Evolutionary conservation across 2,329 filamentous ascomycete species (phyloP).

Genomic region (Pestalotiopsis sp.): DNA sequence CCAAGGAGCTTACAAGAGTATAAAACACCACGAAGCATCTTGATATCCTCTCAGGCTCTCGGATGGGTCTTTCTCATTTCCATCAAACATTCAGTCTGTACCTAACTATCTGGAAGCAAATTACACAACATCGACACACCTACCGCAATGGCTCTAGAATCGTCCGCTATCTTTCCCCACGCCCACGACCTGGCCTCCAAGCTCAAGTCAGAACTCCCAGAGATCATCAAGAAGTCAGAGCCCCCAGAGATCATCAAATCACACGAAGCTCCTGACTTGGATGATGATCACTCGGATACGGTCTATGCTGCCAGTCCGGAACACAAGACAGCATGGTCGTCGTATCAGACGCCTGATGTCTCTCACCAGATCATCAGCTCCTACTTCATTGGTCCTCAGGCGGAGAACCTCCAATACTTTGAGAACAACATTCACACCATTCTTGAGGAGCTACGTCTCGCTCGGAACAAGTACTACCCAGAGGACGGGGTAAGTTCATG

Average conservation of each 20-base stretch:
- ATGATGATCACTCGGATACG: background rate
- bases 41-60: background rate
- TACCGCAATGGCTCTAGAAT: background rate
- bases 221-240: background rate
- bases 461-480: constrained; percentile 37
- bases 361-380: constrained; percentile 37
- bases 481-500: constrained; percentile 34
- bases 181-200: background rate
- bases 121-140: background rate
- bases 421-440: constrained; percentile 40
- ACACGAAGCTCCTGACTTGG: background rate
- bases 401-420: constrained; percentile 43
- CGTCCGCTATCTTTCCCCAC: background rate
- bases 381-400: constrained; percentile 46
- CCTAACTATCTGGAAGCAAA: background rate
- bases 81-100: background rate
- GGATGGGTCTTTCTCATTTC: background rate
- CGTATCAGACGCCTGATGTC: constrained; percentile 20
- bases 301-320: background rate
- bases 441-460: constrained; percentile 36
- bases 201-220: background rate
- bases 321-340: constrained; percentile 1
- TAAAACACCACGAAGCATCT: background rate
- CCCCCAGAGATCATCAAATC: background rate
- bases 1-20: background rate